These are phyloP conservation scores for Nicotiana knightiana DNA, from an alignment of 257 asterid species.

Conservation along the genomic window DNA sequence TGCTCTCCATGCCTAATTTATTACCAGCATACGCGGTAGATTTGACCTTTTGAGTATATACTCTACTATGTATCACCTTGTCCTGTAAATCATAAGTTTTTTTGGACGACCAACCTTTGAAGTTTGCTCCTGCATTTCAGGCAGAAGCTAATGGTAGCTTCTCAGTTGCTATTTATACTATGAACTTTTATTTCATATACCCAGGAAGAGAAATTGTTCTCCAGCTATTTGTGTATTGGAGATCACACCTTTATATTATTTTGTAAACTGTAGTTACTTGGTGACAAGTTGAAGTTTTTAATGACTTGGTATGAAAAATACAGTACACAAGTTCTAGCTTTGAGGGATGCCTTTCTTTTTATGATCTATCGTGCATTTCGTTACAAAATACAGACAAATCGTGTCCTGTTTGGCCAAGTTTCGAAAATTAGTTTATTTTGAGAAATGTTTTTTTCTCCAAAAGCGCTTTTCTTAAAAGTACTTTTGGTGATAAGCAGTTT, in stretches of 20 bases:
- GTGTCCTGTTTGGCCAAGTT: too few relatives aligned
- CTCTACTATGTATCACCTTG: constrained; percentile 4
- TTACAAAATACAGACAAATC: neutral
- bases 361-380: neutral
- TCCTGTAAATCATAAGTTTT: neutral
- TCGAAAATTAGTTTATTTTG: too few relatives aligned
- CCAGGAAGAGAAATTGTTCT: neutral
- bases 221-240: neutral
- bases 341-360: neutral
- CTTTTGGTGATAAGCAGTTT: too few relatives aligned
- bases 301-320: neutral
- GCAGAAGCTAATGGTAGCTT: constrained; percentile 25
- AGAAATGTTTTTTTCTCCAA: too few relatives aligned
- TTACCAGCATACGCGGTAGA: neutral
- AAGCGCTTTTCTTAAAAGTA: too few relatives aligned
- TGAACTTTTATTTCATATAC: neutral
- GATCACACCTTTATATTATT: neutral
- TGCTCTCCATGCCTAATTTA: constrained; percentile 22
- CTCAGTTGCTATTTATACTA: neutral
- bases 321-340: neutral
- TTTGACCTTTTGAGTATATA: neutral
- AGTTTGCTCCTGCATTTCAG: constrained; percentile 15
- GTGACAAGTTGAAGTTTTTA: constrained; percentile 4
- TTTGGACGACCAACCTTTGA: neutral
- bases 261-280: constrained; percentile 3